phyloP scores from a whole-genome alignment of 108 stramenopile species.

The Nannochloropsis gaditana region DNA sequence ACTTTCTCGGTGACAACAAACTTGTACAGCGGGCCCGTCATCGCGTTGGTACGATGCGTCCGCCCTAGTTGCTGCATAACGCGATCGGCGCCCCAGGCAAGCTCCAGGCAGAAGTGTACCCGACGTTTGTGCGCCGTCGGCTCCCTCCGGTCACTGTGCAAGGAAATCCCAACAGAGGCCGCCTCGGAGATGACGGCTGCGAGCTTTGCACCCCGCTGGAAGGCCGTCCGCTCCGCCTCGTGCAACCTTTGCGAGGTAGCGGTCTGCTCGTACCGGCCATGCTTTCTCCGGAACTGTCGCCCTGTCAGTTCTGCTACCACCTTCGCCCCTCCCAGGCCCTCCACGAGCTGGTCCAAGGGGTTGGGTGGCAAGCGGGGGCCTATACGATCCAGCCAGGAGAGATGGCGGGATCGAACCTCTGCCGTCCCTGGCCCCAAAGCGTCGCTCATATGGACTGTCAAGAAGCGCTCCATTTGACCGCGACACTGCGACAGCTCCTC shows the following conservation, averaged over 20 bases:
- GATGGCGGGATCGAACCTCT: not conserved
- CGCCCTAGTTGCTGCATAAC: slow-evolving; percentile 80
- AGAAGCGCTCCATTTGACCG: not conserved
- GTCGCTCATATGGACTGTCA: not conserved
- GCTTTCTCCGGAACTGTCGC: slow-evolving; percentile 60
- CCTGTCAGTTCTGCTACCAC: slow-evolving; percentile 76
- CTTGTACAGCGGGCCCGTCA: slow-evolving; percentile 62
- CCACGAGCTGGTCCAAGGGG: slow-evolving; percentile 65
- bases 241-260: slow-evolving; percentile 59
- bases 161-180: slow-evolving; percentile 65
- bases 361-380: slow-evolving; percentile 56
- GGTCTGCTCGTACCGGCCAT: slow-evolving; percentile 37
- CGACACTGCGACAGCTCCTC: not conserved
- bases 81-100: slow-evolving; percentile 81
- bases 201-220: slow-evolving; percentile 65
- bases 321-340: slow-evolving; percentile 62
- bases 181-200: slow-evolving; percentile 79
- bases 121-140: slow-evolving; percentile 44
- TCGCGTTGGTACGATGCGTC: slow-evolving; percentile 67
- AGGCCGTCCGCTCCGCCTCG: slow-evolving; percentile 60
- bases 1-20: slow-evolving; percentile 55
- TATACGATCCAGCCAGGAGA: slow-evolving; percentile 40
- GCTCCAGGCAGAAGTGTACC: slow-evolving; percentile 73
- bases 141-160: slow-evolving; percentile 41
- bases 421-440: not conserved